Percentiles rank a stretch among this genome's conserved stretches.
phyloP scores from a whole-genome alignment of 306 rosid genomes.

The Medicago arabica region DNA sequence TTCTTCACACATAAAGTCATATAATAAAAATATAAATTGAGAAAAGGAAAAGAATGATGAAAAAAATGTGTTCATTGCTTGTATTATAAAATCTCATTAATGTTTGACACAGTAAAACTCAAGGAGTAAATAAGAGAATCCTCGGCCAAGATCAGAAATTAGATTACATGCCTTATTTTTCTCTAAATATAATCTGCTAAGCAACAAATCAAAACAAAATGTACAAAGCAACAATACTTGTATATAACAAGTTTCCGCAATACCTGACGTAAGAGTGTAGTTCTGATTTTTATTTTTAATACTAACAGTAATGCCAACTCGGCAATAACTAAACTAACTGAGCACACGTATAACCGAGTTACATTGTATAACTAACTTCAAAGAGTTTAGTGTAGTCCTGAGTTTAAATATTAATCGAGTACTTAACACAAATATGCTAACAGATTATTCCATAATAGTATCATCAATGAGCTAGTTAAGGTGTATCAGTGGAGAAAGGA shows the following conservation, averaged over 20 bases:
- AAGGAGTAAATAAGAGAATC: neutral
- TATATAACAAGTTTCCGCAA: neutral
- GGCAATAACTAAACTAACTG: neutral
- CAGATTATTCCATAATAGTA: neutral
- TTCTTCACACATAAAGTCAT: neutral
- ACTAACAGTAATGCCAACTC: conserved; percentile 7
- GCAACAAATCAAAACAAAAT: conserved; percentile 1
- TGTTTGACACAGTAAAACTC: neutral
- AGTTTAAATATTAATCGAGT: neutral
- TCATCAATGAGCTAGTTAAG: conserved; percentile 18
- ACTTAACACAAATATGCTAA: neutral
- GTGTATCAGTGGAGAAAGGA: conserved; percentile 22
- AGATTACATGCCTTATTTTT: conserved; percentile 12
- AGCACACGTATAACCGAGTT: neutral
- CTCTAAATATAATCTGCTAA: conserved; percentile 7
- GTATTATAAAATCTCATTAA: neutral
- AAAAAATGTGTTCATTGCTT: neutral
- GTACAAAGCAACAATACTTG: neutral
- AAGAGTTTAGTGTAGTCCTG: neutral
- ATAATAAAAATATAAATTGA: neutral
- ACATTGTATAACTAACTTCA: neutral
- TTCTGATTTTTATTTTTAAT: too few relatives aligned
- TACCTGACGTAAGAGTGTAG: neutral
- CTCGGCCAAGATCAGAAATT: neutral
- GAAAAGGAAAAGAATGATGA: neutral